phyloP scores from a whole-genome alignment of 2,329 filamentous ascomycete genomes.

The Ceratocystiopsis sp. region DNA sequence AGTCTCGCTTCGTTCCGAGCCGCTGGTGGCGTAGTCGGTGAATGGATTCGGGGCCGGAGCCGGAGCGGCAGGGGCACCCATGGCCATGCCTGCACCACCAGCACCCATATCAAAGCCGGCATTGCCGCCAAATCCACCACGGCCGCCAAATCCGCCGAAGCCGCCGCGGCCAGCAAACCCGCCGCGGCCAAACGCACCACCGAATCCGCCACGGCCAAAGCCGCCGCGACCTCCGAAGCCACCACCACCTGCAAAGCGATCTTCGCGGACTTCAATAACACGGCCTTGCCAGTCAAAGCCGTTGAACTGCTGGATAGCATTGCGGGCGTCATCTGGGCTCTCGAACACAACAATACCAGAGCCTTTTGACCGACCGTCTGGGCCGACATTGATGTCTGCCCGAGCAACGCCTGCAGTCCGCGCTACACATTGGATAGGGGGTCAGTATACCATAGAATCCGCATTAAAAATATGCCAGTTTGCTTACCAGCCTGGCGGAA shows the following conservation, averaged over 20 bases:
- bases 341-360: conserved; percentile 97
- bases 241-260: conserved; percentile 61
- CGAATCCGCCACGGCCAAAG: conserved; percentile 31
- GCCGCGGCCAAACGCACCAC: conserved; percentile 6
- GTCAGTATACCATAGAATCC: background rate
- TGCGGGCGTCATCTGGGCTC: conserved; percentile 82
- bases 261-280: conserved; percentile 83
- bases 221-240: conserved; percentile 40
- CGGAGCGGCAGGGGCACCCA: conserved; percentile 25
- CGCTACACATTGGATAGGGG: conserved; percentile 17
- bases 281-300: conserved; percentile 98
- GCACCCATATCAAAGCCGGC: conserved; percentile 22
- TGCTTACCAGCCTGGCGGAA: conserved; percentile 90
- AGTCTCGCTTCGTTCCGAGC: conserved; percentile 62
- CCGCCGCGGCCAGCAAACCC: conserved; percentile 16
- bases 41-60: conserved; percentile 56
- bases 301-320: conserved; percentile 94
- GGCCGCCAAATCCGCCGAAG: conserved; percentile 21
- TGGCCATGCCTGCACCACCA: conserved; percentile 24
- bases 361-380: conserved; percentile 86
- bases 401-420: conserved; percentile 69
- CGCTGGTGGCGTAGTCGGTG: conserved; percentile 79
- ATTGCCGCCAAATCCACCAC: conserved; percentile 20
- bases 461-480: background rate
- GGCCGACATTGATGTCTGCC: conserved; percentile 84